Evolutionary conservation across 345 rosid species (phyloP).

Genomic region (Hibiscus tridactylites): DNA sequence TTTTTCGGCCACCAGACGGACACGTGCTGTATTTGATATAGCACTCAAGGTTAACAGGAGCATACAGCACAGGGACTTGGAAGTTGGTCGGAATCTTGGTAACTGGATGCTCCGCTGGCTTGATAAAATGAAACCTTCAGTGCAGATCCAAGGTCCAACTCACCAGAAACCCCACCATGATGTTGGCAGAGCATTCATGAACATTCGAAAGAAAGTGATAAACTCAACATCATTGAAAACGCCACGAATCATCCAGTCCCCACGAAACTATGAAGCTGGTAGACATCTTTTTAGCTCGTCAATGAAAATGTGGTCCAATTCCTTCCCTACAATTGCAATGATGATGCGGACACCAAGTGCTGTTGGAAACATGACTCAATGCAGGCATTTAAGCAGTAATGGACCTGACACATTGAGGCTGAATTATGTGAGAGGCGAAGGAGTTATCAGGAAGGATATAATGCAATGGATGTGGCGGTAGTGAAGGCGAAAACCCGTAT

Average conservation of each 20-base stretch:
- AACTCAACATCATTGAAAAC: slow-evolving; percentile 33
- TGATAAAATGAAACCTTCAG: slow-evolving; percentile 79
- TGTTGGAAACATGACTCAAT: slow-evolving; percentile 44
- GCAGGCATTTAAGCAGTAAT: slow-evolving; percentile 34
- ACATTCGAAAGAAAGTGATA: slow-evolving; percentile 30
- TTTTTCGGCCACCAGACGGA: slow-evolving; percentile 38
- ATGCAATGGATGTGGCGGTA: slow-evolving; percentile 53
- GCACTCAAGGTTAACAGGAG: slow-evolving; percentile 58
- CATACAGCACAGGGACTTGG: slow-evolving; percentile 74
- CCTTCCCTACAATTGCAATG: slow-evolving; percentile 52
- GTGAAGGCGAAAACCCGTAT: slow-evolving; percentile 6
- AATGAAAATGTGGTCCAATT: slow-evolving; percentile 34
- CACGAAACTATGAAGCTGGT: slow-evolving; percentile 39
- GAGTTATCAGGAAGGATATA: slow-evolving; percentile 62
- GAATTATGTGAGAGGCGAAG: slow-evolving; percentile 25
- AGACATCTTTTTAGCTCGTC: slow-evolving; percentile 49
- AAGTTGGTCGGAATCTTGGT: slow-evolving; percentile 78
- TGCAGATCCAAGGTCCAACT: slow-evolving; percentile 50
- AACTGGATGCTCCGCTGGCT: slow-evolving; percentile 86
- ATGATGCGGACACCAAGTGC: slow-evolving; percentile 54
- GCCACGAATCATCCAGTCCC: slow-evolving; percentile 23
- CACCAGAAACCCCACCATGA: slow-evolving; percentile 19
- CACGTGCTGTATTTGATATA: slow-evolving; percentile 49
- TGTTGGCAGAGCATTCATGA: slow-evolving; percentile 20
- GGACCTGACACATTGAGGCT: slow-evolving; percentile 18